Percentiles rank a stretch among this genome's conserved stretches.
Conservation (phyloP, 2,329 filamentous ascomycete species). For the Kalaharituber pfeilii region DNA sequence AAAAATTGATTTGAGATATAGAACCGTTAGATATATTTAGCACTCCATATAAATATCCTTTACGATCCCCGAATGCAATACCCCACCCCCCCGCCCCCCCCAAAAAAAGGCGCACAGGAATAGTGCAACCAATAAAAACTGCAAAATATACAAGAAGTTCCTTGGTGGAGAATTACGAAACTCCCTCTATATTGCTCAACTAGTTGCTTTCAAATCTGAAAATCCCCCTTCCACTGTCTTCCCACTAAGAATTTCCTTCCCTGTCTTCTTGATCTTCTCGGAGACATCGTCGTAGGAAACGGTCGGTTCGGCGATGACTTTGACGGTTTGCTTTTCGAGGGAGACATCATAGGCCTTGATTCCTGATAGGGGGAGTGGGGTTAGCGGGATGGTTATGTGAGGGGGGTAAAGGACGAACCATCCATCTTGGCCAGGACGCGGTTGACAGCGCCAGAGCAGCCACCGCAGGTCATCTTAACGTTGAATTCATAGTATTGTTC, state of each 20-base stretch:
- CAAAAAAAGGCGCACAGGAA: no score
- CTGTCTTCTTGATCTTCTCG: background rate
- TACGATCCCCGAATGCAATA: no score
- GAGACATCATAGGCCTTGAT: background rate
- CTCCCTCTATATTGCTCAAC: no score
- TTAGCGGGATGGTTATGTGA: background rate
- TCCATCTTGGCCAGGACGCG: conserved; percentile 83
- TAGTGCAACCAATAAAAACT: no score
- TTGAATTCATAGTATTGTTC: conserved; percentile 91
- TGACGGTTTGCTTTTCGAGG: background rate
- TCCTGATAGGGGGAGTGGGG: background rate
- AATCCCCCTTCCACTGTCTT: background rate
- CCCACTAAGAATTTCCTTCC: background rate
- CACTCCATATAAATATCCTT: no score
- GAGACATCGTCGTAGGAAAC: background rate
- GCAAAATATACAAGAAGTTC: no score
- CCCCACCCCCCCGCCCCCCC: no score
- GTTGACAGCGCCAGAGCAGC: conserved; percentile 88
- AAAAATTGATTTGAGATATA: no score
- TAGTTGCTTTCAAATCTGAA: no score
- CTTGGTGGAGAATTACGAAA: no score
- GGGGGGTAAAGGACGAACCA: conserved; percentile 36
- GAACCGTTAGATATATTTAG: no score
- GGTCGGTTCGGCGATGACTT: background rate
- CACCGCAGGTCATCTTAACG: conserved; percentile 83